Evolutionary conservation across 257 asterid genomes (phyloP).

Genomic region (Striga asiatica): DNA sequence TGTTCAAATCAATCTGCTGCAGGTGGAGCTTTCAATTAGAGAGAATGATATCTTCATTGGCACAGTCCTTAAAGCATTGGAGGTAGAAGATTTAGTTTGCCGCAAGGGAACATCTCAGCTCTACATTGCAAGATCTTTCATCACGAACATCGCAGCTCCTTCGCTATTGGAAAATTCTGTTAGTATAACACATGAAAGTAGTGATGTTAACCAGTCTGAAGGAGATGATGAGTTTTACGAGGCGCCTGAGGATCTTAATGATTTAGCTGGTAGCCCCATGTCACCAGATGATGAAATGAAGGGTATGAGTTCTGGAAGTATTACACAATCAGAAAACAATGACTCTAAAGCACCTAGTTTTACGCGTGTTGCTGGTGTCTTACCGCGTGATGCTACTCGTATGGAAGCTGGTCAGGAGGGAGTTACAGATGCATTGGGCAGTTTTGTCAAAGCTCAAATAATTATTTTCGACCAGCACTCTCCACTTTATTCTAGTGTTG

Average conservation of each 20-base stretch:
- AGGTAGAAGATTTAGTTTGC: constrained; percentile 73
- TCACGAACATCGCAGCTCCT: constrained; percentile 53
- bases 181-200: constrained; percentile 22
- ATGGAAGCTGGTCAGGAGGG: constrained; percentile 40
- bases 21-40: constrained; percentile 82
- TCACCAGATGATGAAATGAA: constrained; percentile 26
- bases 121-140: constrained; percentile 78
- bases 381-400: constrained; percentile 40
- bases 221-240: constrained; percentile 90
- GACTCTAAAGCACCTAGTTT: constrained; percentile 55
- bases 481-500: constrained; percentile 48
- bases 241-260: constrained; percentile 73
- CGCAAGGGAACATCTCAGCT: constrained; percentile 32
- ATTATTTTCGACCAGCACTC: constrained; percentile 68
- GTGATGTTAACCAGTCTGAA: constrained; percentile 41
- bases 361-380: constrained; percentile 57
- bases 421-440: constrained; percentile 47
- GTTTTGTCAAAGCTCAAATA: constrained; percentile 92
- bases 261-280: constrained; percentile 49
- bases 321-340: constrained; percentile 21
- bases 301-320: constrained; percentile 13
- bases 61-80: constrained; percentile 78
- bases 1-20: constrained; percentile 20
- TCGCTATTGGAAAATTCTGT: constrained; percentile 28
- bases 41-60: constrained; percentile 78